Conservation (phyloP, 169 alveolate genomes). For the Plasmodium yoelii region DNA sequence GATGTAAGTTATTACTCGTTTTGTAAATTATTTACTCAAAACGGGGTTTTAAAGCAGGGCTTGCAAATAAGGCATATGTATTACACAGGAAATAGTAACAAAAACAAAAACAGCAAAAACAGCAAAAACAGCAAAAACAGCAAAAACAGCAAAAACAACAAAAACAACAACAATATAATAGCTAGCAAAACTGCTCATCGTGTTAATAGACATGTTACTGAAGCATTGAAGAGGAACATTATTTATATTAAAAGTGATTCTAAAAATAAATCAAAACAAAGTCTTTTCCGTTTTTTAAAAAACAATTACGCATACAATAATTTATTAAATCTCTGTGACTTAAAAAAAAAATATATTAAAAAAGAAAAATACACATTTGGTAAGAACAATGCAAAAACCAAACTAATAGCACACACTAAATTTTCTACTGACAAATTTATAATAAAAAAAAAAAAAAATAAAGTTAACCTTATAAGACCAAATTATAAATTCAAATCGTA, state of each 20-base stretch:
- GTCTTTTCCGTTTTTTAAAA: constrained; percentile 3
- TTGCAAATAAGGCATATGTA: constrained; percentile 36
- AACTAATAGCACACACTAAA: background rate
- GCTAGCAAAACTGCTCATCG: no score
- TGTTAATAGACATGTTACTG: background rate
- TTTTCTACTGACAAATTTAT: no score
- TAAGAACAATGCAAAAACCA: background rate
- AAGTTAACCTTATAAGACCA: background rate
- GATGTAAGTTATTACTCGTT: constrained; percentile 9
- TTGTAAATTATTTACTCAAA: constrained; percentile 17
- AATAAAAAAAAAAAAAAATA: background rate
- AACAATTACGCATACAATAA: constrained; percentile 20
- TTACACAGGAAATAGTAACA: constrained; percentile 1
- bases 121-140: no score
- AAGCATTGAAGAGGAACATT: constrained; percentile 42
- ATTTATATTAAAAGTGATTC: no score
- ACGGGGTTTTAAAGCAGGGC: constrained; percentile 44
- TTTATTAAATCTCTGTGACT: constrained; percentile 9
- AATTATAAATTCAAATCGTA: background rate
- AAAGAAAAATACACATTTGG: background rate
- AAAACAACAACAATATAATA: background rate
- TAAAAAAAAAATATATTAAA: background rate
- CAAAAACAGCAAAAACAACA: no score
- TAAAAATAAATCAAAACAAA: no score
- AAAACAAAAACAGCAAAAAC: background rate